Evolutionary conservation across 1,284 basidiomycete species (phyloP), one percentile per base, ranked within the genome.

Genomic region (Fomitopsis schrenkii): DNA sequence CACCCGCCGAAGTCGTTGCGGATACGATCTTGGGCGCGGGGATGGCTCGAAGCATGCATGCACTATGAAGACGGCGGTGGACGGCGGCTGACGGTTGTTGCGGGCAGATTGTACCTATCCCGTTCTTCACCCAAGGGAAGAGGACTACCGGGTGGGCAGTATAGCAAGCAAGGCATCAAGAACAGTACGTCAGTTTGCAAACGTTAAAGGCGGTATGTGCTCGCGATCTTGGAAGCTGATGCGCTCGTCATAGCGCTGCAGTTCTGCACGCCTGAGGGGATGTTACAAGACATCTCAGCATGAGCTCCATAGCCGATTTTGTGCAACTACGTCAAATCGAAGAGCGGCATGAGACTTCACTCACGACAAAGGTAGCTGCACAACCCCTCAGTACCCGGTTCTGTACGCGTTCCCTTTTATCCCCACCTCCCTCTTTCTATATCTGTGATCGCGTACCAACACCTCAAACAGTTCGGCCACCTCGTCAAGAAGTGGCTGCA

Each of bases 141-240:
- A 90, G 67, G 81, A 86, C 62, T 90, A 89, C 67, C 82, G 87
- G 62, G 80, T 88, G 0, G 85, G 55, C 81, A 86, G 64, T 90
- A 83, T 64, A 68, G 66, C 35, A 75, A 76, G 10, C 84, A 86
- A 64, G 81, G 83, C 0, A 89, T 89, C 67, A 74, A 77, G 57
- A 73, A 84, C 62, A 87, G 88, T 90, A 66, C 26, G 85, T 78
- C 17, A 10, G 8, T 33, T 46, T 44, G 41, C 36, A 12, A n/a
- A n/a, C n/a, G n/a, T n/a, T n/a, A n/a, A n/a, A n/a, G n/a, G n/a
- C n/a, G n/a, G n/a, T 33, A n/a, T 14, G 22, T 12, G 58, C n/a
- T 28, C 19, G 22, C 22, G 22, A 22, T 22, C 40, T 4, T 3
- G 5, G 22, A 28, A 26, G 28, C 33, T 61, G 42, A 53, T 55